These are phyloP conservation scores for Magnusiomyces magnusii DNA, from an alignment of 1,139 yeast genomes.

Conservation along the genomic window DNA sequence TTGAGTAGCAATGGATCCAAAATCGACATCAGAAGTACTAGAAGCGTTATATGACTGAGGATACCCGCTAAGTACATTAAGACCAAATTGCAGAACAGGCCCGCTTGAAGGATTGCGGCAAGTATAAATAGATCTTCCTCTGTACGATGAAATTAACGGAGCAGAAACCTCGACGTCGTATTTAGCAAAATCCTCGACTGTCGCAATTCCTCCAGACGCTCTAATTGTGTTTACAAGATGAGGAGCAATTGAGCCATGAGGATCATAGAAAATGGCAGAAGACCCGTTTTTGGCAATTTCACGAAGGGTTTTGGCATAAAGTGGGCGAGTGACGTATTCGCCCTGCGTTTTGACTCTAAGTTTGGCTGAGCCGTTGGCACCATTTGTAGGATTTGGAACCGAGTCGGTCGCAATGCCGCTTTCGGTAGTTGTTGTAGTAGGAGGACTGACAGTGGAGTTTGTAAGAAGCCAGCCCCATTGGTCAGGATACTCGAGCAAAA, in stretches of 20 bases:
- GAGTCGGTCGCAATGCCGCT: neutral
- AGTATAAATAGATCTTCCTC: slow-evolving; percentile 46
- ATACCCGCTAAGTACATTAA: slow-evolving; percentile 49
- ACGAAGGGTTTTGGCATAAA: slow-evolving; percentile 58
- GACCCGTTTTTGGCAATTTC: slow-evolving; percentile 68
- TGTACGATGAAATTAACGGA: slow-evolving; percentile 45
- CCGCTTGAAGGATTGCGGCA: slow-evolving; percentile 81
- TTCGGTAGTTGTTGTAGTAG: neutral
- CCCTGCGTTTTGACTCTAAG: slow-evolving; percentile 41
- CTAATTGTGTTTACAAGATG: slow-evolving; percentile 43
- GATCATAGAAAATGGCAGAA: slow-evolving; percentile 72
- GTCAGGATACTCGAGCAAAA: slow-evolving; percentile 15
- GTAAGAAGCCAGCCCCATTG: slow-evolving; percentile 33
- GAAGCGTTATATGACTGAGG: slow-evolving; percentile 18
- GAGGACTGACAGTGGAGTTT: slow-evolving; percentile 30
- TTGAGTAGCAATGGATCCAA: slow-evolving; percentile 47
- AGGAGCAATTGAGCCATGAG: slow-evolving; percentile 63
- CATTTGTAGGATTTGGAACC: neutral
- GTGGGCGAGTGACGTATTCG: slow-evolving; percentile 52
- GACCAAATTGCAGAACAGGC: slow-evolving; percentile 67
- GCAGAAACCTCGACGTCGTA: slow-evolving; percentile 50
- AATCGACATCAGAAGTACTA: slow-evolving; percentile 29
- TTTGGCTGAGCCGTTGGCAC: neutral
- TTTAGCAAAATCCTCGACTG: slow-evolving; percentile 51
- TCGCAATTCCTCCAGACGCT: slow-evolving; percentile 53